A percentile compares a stretch with the other conserved stretches of the same genome.
phyloP scores from a whole-genome alignment of 75 land plant genomes.

The Pinus tabuliformis region DNA sequence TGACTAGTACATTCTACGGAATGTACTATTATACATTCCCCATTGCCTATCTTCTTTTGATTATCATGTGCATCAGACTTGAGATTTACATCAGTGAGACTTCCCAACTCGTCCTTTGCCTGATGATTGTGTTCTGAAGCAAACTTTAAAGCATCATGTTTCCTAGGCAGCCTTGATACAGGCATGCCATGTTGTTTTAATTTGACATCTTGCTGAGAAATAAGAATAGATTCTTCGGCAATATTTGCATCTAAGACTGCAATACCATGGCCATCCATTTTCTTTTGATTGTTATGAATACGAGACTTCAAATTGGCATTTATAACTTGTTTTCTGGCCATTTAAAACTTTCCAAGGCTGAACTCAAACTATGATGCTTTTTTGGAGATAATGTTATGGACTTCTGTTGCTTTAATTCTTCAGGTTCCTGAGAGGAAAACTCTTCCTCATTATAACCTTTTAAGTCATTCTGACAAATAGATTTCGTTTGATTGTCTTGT shows the following conservation, averaged over 20 bases:
- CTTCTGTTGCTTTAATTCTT: neutral
- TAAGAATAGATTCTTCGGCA: neutral
- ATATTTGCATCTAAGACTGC: neutral
- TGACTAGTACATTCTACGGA: neutral
- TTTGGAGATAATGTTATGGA: neutral
- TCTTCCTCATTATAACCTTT: neutral
- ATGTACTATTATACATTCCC: neutral
- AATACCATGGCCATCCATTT: neutral
- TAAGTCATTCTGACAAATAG: neutral
- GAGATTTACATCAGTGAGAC: neutral
- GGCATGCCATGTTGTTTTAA: neutral
- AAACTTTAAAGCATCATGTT: neutral
- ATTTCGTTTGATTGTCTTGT: neutral
- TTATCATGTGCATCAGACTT: neutral
- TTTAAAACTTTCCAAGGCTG: neutral
- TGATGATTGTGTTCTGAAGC: neutral
- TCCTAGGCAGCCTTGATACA: neutral
- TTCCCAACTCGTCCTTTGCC: neutral
- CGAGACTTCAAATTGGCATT: neutral
- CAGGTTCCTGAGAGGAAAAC: neutral
- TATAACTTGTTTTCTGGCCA: neutral
- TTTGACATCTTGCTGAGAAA: neutral
- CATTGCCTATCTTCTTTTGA: slow-evolving; percentile 4
- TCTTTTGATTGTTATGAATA: neutral
- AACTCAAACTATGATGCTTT: neutral